Percentiles rank a stretch among this genome's conserved stretches.
These are phyloP conservation scores for Alternaria conjuncta DNA, from an alignment of 2,329 filamentous ascomycete species.

Conservation along the genomic window DNA sequence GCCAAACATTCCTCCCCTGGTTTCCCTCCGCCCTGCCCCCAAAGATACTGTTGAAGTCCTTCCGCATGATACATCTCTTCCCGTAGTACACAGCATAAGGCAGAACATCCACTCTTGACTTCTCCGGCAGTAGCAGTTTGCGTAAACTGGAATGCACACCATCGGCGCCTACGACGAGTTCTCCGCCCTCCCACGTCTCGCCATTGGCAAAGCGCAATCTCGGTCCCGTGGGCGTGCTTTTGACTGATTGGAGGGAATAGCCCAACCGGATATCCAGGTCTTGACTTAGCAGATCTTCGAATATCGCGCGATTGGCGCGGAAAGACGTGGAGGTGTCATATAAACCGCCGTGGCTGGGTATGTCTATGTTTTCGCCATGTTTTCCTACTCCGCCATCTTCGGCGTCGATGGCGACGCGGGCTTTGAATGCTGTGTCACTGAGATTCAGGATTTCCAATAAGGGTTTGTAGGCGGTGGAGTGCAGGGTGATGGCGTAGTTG, in stretches of 20 bases:
- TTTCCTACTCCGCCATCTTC: constrained; percentile 31
- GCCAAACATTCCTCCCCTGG: constrained; percentile 21
- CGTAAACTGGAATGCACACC: constrained; percentile 48
- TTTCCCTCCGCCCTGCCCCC: constrained; percentile 7
- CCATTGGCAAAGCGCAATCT: constrained; percentile 20
- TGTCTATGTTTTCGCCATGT: constrained; percentile 10
- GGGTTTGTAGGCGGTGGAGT: constrained; percentile 38
- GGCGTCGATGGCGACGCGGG: constrained; percentile 41
- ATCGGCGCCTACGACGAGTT: constrained; percentile 46
- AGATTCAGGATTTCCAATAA: constrained; percentile 42
- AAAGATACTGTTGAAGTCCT: constrained; percentile 27
- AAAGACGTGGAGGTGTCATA: constrained; percentile 23
- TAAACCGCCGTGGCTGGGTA: constrained; percentile 3
- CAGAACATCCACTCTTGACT: constrained; percentile 36
- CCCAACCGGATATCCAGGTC: constrained; percentile 48
- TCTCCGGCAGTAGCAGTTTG: constrained; percentile 27
- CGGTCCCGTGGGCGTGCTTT: constrained; percentile 2
- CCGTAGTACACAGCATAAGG: constrained; percentile 48
- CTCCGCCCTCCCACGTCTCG: constrained; percentile 1
- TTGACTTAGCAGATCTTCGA: constrained; percentile 46
- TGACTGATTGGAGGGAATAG: constrained; percentile 25
- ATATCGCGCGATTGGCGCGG: constrained; percentile 44
- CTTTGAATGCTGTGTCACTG: constrained; percentile 40
- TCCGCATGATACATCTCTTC: constrained; percentile 25
- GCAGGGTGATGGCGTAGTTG: constrained; percentile 51